Evolutionary conservation across 1,284 basidiomycete genomes (phyloP), one percentile per base, ranked within the genome.

Genomic region (Xerocomus amazonicus): DNA sequence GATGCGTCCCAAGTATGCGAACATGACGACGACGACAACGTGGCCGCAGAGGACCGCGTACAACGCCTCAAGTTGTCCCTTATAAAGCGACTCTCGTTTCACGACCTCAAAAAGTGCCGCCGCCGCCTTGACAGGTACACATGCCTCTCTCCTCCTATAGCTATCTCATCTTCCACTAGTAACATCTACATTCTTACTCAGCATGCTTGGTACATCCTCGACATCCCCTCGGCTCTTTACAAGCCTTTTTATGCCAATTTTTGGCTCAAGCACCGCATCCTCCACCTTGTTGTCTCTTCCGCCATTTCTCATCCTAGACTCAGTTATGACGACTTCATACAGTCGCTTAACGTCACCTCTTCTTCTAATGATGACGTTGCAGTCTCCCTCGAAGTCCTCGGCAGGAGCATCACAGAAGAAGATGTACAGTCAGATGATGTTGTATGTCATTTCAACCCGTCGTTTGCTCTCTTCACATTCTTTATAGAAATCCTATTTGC

Each of bases 151-250:
- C 29, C 17, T 12, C 38, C 32, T 9, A 19, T 43, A 34, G 26
- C 27, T 33, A 38, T 35, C 56, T 52, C 45, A 67, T 31, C 3
- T 9, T 47, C 19, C 42, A 3, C 14, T 47, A 71, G 72, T 32
- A 70, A 71, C 38, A 68, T 76, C 9, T 76, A 73, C 47, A 54
- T 78, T 26, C 60, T 67, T 27, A 78, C 76, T 1, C 28, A 60
- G 23, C 55, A 65, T 58, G 81, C 83, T 0, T 86, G 83, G 83
- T 86, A 87, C 56, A 81, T 85, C 49, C 68, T 86, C 3, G 70
- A 72, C 10, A 50, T 53, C 3, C 82, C 83, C 0, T 73, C 76
- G 1, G 40, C 47, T 1, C 26, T 50, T 2, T 86, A 86, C 55
- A 50, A 47, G 3, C 60, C 67, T 0, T 72, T 72, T 48, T 83